Evolutionary conservation across 768 basidiomycete species (phyloP), one percentile per base, ranked within the genome.

Genomic region (Hygrocybe coccinea): DNA sequence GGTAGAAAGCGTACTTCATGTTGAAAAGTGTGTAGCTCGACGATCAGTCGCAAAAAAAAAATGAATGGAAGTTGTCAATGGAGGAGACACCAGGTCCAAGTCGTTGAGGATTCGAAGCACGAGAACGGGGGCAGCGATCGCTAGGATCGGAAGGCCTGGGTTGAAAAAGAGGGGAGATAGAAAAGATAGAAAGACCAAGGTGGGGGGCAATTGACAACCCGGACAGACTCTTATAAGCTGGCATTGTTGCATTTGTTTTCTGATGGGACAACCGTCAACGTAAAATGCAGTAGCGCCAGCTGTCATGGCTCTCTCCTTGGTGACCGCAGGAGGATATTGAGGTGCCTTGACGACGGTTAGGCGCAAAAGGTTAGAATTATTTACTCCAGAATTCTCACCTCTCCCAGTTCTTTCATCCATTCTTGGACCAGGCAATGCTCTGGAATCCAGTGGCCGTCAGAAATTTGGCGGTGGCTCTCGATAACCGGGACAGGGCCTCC

Each of bases 1-100:
- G 44, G 52, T 70, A 33, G n/a, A 64, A 57, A 24, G 69, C 58
- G 54, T 62, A 61, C 69, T 68, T 72, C 71, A 71, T 72, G 41
- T 50, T 65, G 44, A 60, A 57, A 60, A 60, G 52, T 49, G 9
- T 11, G 21, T 55, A 60, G 54, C 53, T 58, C 52, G 54, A 50
- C 57, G 60, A 56, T n/a, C n/a, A n/a, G n/a, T n/a, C n/a, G 59
- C 63, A 60, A 59, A 64, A 59, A 59, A 60, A 56, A 56, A 65
- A 59, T 57, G 67, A 56, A 55, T 50, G 25, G 25, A 50, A 50
- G 33, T 29, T 29, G 48, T 50, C 48, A 50, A 50, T 9, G 24
- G 48, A 60, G 56, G 55, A 59, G 54, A 54, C 52, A 61, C 57
- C 55, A 61, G 55, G 58, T 54, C 29, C 60, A 45, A 38, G 49